Conservation (phyloP, 2,329 filamentous ascomycete genomes). For the Penicillium sp. region DNA sequence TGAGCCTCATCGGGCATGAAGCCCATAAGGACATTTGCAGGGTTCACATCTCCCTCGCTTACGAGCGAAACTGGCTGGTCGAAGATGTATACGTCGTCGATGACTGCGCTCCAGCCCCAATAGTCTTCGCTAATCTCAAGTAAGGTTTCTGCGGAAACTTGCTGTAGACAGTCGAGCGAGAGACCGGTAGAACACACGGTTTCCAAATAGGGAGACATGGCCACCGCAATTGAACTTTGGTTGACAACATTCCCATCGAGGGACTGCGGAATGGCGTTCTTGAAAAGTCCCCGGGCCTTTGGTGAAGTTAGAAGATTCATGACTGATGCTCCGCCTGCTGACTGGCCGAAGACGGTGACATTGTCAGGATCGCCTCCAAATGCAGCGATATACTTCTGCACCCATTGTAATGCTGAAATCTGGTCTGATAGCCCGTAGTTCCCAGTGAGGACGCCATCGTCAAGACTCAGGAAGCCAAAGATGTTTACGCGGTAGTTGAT, state of each 20-base stretch:
- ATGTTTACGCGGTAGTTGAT: slow-evolving; percentile 45
- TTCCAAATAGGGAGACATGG: slow-evolving; percentile 7
- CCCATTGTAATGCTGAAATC: slow-evolving; percentile 36
- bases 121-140: slow-evolving; percentile 7
- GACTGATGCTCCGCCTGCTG: slow-evolving; percentile 41
- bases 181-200: background rate
- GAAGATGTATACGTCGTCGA: slow-evolving; percentile 11
- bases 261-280: slow-evolving; percentile 11
- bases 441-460: slow-evolving; percentile 27
- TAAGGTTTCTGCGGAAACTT: slow-evolving; percentile 6
- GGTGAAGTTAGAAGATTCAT: slow-evolving; percentile 10
- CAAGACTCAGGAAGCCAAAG: slow-evolving; percentile 49
- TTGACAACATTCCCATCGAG: slow-evolving; percentile 5
- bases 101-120: slow-evolving; percentile 9
- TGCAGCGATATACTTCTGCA: slow-evolving; percentile 34
- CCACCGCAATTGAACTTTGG: background rate
- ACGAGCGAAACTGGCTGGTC: slow-evolving; percentile 10
- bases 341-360: slow-evolving; percentile 51
- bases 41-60: slow-evolving; percentile 3
- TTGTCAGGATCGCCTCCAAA: slow-evolving; percentile 41
- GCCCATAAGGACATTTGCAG: slow-evolving; percentile 9
- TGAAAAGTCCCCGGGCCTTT: slow-evolving; percentile 12
- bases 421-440: slow-evolving; percentile 40
- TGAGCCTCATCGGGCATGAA: slow-evolving; percentile 15
- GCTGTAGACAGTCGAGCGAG: slow-evolving; percentile 8